Conservation (phyloP, 139 green algal species). For the Tetratostichococcus sp. region DNA sequence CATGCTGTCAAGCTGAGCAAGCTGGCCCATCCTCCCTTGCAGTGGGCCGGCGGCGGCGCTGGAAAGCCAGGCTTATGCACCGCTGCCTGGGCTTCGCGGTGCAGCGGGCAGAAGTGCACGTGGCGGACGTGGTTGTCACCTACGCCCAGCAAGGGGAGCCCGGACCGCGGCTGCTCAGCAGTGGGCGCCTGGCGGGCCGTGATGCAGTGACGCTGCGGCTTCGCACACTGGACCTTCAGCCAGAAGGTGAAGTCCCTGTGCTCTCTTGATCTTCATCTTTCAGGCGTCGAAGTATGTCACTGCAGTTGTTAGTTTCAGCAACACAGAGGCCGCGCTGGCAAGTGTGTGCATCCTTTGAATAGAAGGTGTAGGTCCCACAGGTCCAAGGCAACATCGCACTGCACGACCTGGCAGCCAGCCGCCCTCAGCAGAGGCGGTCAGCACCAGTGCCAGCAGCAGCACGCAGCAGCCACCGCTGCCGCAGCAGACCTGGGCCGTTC, state of each 20-base stretch:
- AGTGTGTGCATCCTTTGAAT: too few relatives aligned
- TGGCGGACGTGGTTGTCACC: slow-evolving; percentile 20
- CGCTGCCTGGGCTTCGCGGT: slow-evolving; percentile 18
- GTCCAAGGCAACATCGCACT: neutral
- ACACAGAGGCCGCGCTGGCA: too few relatives aligned
- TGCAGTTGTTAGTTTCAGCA: too few relatives aligned
- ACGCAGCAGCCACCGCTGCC: neutral
- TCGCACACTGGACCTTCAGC: slow-evolving; percentile 25
- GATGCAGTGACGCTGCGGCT: slow-evolving; percentile 32
- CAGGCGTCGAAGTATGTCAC: too few relatives aligned
- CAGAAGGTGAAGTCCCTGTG: too few relatives aligned
- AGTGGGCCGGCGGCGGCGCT: neutral
- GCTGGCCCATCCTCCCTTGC: too few relatives aligned
- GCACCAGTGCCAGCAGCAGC: neutral
- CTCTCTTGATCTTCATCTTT: too few relatives aligned
- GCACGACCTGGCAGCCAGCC: neutral
- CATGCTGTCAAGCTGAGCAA: too few relatives aligned
- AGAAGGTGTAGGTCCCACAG: too few relatives aligned
- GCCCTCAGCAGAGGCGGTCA: neutral
- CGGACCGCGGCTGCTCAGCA: slow-evolving; percentile 22
- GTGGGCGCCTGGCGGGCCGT: slow-evolving; percentile 26
- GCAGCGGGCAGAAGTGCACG: slow-evolving; percentile 34
- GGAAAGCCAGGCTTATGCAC: neutral
- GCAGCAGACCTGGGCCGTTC: neutral
- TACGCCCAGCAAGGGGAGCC: slow-evolving; percentile 44